Conservation (phyloP, 495 filamentous ascomycete genomes). For the Thermochaetoides thermophila region DNA sequence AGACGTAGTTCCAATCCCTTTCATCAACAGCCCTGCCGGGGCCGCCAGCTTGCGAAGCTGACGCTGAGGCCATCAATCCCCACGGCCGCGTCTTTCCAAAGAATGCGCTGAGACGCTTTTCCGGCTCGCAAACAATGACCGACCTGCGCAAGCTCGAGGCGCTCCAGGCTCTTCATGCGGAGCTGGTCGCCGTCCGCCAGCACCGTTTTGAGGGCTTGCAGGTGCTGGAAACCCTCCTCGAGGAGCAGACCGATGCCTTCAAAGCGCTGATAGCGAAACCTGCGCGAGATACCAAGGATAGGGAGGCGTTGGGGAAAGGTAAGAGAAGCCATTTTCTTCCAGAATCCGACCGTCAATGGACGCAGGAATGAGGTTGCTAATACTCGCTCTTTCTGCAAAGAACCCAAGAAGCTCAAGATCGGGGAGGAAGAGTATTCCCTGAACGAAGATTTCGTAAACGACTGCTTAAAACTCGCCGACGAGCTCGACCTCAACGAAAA, state of each 20-base stretch:
- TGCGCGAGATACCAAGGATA: slow-evolving; percentile 51
- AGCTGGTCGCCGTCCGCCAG: slow-evolving; percentile 54
- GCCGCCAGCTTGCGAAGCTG: too few relatives aligned
- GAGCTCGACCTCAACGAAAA: slow-evolving; percentile 80
- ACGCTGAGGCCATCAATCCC: too few relatives aligned
- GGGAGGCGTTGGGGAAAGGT: slow-evolving; percentile 34
- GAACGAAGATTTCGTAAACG: slow-evolving; percentile 75
- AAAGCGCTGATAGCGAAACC: slow-evolving; percentile 63
- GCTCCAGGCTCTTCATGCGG: slow-evolving; percentile 63
- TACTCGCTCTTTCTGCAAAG: too few relatives aligned
- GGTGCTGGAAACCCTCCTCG: slow-evolving; percentile 50
- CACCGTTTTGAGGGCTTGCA: slow-evolving; percentile 46
- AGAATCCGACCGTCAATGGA: not conserved
- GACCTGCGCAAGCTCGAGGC: slow-evolving; percentile 46
- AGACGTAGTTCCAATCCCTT: too few relatives aligned
- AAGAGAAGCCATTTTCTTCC: slow-evolving; percentile 3
- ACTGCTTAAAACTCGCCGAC: slow-evolving; percentile 65
- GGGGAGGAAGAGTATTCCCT: slow-evolving; percentile 61
- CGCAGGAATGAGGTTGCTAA: slow-evolving; percentile 18
- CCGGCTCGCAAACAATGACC: slow-evolving; percentile 38
- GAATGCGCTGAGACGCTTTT: slow-evolving; percentile 10
- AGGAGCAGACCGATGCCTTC: slow-evolving; percentile 55
- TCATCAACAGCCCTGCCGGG: too few relatives aligned
- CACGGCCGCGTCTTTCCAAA: slow-evolving; percentile 2
- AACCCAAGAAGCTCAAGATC: slow-evolving; percentile 53